Evolutionary conservation across 2,329 filamentous ascomycete species (phyloP), one percentile per base, ranked within the genome.

Genomic region (Aspergillus brunneoviolaceus): DNA sequence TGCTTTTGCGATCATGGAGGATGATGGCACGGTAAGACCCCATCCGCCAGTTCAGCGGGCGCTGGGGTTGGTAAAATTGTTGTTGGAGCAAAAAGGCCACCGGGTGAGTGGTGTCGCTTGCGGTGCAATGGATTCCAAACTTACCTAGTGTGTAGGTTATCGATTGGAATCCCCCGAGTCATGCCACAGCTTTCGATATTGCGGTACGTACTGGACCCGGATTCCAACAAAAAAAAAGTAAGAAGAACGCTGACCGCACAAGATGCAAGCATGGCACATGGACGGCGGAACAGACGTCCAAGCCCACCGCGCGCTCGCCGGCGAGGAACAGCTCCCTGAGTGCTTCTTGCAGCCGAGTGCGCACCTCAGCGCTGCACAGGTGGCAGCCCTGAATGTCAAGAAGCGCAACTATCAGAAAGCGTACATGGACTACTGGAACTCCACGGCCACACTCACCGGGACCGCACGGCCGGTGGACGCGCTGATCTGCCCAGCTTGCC

Each of bases 341-440:
- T 60, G 76, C 1, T 76, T 81, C 59, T 59, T 75, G 54, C 48
- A 73, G 11, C 58, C 65, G 35, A 47, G 70, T 68, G 52, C 61
- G 66, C 6, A 67, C 67, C 69, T 82, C 68, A 76, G 63, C 49
- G 79, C 79, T 0, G 71, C 65, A 5, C 73, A 79, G 25, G 78
- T 83, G 55, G 78, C 81, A 50, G 75, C 71, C 2, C 65, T 80
- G 51, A 87, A 87, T 5, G 71, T 87, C 2, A 71, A 74, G 16
- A 85, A 85, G 60, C 77, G 85, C 1, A 77, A 82, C 27, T 84
- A 80, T 53, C 84, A 87, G 65, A 83, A 83, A 60, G 72, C 78
- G 19, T 89, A 88, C 63, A 80, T 86, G 71, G 85, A 88, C 55
- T 88, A 87, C 67, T 88, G 85, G 86, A 87, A 87, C 62, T 80